Evolutionary conservation across 2,329 filamentous ascomycete species (phyloP), one percentile per base, ranked within the genome.

Genomic region (Paramyrothecium sp.): DNA sequence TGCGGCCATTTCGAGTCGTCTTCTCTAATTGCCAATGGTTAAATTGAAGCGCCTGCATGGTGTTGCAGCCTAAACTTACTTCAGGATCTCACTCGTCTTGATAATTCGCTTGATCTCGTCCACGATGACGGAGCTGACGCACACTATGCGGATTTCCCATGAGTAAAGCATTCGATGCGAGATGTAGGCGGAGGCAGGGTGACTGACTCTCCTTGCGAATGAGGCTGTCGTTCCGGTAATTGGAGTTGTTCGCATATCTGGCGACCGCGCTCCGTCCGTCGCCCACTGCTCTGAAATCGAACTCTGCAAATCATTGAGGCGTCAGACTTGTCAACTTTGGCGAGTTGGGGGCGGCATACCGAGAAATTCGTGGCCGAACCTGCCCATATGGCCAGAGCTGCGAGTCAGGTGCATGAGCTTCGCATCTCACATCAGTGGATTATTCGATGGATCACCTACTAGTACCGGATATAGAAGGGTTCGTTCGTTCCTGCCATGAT

Each of bases 191-290:
- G 12, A 26, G 8, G 17, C 21, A 26, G 34, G 30, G 52, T 48
- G n/a, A 75, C 92, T 66, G 81, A 97, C 95, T 99, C 81, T 99
- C 95, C 93, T 99, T 99, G 63, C 95, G 90, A 71, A 99, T 99
- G 66, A 99, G 80, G 61, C 93, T 97, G 73, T 99, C 95, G 77
- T 99, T 99, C 70, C 95, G 89, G 78, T 99, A 99, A 78, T 99
- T 99, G 57, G 94, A 98, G 77, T 99, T 99, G 82, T 99, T 99
- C 63, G 95, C 95, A 78, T 99, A 99, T 76, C 95, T 89, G 33
- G 94, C 92, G 54, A 95, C 91, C 8, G 95, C 95, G 71, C 93
- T 97, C 60, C 91, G 87, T 54, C 95, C 95, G 73, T 99, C 95
- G 55, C 92, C 92, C 50, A 98, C 85, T 22, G 92, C 91, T 56